Base-by-base conservation (phyloP, 768 basidiomycete genomes). In the Tephrocybe sp. region DNA sequence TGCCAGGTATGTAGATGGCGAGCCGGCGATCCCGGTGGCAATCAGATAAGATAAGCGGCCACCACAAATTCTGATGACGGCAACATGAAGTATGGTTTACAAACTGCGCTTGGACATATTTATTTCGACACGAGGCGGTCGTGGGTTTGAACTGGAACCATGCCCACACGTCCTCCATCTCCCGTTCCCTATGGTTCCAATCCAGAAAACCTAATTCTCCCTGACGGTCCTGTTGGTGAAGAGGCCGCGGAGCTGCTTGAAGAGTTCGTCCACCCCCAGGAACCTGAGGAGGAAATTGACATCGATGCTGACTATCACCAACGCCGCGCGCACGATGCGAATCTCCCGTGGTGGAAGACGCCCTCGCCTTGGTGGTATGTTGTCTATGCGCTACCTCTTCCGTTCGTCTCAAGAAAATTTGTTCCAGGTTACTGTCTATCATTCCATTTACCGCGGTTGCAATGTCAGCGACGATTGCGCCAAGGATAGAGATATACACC, bases 401-500 rank as follows among this genome's bases (percentile, higher is more conserved):
- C 22, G 33, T 50, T 21, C 23, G 22, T 4, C 40, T 55, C 30
- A 34, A 24, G 16, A n/a, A 15, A 13, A 16, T 9, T 4, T 29
- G 31, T 41, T 25, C 12, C 59, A 91, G 90, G 88, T 61, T 88
- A 31, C 54, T 91, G 12, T 61, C 66, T 12, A 60, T 73, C 5
- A 61, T 80, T 21, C 82, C 84, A 11, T 63, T 90, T 42, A 66
- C 75, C 11, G 71, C 82, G 2, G 72, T 83, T 7, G 83, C 79
- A 2, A 73, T 67, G 61, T 65, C 80, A 3, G 71, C 82, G 2
- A 79, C 83, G 0, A 57, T 84, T 7, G 89, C 88, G 0, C 86
- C 90, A 7, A 78, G 79, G 40, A 75, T 91, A 40, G 84, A 89
- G 61, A 69, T 92, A 37, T 88, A 82, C 64, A 88, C 85, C n/a